These are phyloP conservation scores for Mucor plumbeus DNA, from an alignment of 371 early-diverging fungal genomes.

Conservation along the genomic window DNA sequence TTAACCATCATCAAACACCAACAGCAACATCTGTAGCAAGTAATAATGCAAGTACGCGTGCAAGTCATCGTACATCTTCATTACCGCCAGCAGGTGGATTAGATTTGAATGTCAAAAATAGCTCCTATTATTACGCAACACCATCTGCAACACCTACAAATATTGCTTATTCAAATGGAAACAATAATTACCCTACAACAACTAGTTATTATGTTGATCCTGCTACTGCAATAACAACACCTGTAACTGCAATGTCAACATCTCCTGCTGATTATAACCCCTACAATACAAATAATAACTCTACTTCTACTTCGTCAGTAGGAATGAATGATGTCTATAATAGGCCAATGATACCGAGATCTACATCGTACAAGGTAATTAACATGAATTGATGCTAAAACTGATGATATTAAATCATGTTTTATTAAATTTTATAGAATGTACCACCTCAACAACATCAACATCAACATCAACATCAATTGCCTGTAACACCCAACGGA, in stretches of 20 bases:
- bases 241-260: not conserved
- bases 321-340: conserved; percentile 12
- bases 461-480: conserved; percentile 6
- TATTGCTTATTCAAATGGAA: not conserved
- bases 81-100: conserved; percentile 13
- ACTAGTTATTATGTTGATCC: conserved; percentile 18
- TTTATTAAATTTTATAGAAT: not conserved
- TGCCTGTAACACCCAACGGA: conserved; percentile 13
- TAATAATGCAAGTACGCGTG: not conserved
- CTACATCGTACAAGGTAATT: conserved; percentile 27
- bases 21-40: not conserved
- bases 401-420: not conserved
- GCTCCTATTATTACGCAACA: conserved; percentile 22
- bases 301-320: not conserved
- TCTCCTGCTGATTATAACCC: conserved; percentile 23
- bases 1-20: conserved; percentile 24
- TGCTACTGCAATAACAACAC: not conserved
- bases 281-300: conserved; percentile 3
- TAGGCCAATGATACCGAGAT: conserved; percentile 18
- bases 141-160: conserved; percentile 20
- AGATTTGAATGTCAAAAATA: conserved; percentile 12
- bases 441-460: conserved; percentile 10
- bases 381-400: not conserved
- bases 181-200: conserved; percentile 11
- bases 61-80: conserved; percentile 22